Percentiles rank a stretch among this genome's conserved stretches.
Conservation (phyloP, 176 grass and related monocot species). For the Pharus latifolius region DNA sequence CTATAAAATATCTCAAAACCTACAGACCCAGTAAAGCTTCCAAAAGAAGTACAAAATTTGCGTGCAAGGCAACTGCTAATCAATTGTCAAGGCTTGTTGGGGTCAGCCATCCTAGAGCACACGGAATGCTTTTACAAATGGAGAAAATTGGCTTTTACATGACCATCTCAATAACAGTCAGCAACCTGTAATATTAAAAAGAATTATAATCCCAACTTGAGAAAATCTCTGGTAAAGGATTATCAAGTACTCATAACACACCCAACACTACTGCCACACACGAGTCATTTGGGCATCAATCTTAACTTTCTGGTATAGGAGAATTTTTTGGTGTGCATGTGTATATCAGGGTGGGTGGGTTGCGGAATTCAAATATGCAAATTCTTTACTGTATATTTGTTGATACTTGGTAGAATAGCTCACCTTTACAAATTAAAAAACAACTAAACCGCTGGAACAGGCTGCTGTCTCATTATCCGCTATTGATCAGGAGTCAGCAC, state of each 20-base stretch:
- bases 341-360: too few relatives aligned
- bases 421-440: conserved; percentile 29
- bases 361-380: too few relatives aligned
- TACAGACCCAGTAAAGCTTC: neutral
- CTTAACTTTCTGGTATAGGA: too few relatives aligned
- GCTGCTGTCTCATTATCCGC: conserved; percentile 29
- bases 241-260: neutral
- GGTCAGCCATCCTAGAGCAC: conserved; percentile 8
- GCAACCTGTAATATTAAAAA: conserved; percentile 3
- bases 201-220: neutral
- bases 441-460: conserved; percentile 10
- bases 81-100: neutral
- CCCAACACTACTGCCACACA: too few relatives aligned
- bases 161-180: conserved; percentile 9
- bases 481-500: conserved; percentile 56
- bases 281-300: too few relatives aligned
- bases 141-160: conserved; percentile 9
- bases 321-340: too few relatives aligned
- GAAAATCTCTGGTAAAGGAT: neutral
- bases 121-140: neutral
- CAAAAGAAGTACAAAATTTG: conserved; percentile 34
- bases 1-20: conserved; percentile 4
- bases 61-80: neutral
- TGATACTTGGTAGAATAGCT: neutral
- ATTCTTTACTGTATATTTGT: neutral